Percentiles rank a stretch among this genome's conserved stretches.
phyloP scores from a whole-genome alignment of 371 early-diverging fungal genomes.

The Mucor ambiguus region DNA sequence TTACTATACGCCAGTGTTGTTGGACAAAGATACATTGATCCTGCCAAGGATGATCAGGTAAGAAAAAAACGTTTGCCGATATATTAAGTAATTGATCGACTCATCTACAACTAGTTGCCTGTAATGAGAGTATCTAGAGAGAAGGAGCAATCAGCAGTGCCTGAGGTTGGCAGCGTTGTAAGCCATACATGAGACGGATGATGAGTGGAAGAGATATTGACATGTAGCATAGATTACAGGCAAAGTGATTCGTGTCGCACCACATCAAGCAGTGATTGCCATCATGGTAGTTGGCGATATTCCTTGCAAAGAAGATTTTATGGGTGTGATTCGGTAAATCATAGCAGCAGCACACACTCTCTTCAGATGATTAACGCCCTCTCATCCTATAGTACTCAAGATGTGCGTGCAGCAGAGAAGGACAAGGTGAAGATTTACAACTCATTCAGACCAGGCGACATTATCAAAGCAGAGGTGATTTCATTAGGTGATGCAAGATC shows the following conservation, averaged over 20 bases:
- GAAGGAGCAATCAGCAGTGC: conserved; percentile 77
- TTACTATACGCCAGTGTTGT: conserved; percentile 81
- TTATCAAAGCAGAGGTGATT: conserved; percentile 84
- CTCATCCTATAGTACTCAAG: conserved; percentile 72
- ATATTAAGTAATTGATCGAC: background rate
- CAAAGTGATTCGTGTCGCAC: conserved; percentile 85
- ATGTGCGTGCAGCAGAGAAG: conserved; percentile 92
- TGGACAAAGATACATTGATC: conserved; percentile 58
- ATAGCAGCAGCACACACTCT: background rate
- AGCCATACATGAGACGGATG: conserved; percentile 1
- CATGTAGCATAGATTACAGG: conserved; percentile 61
- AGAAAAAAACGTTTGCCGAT: conserved; percentile 8
- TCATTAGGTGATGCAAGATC: conserved; percentile 93
- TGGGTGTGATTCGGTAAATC: conserved; percentile 82
- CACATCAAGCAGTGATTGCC: conserved; percentile 80
- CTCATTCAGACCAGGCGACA: conserved; percentile 95
- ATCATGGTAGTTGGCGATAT: conserved; percentile 87
- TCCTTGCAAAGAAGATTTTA: conserved; percentile 90
- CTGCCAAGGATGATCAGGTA: conserved; percentile 43
- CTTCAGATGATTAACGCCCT: background rate
- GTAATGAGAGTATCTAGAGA: conserved; percentile 67
- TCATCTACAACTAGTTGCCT: conserved; percentile 45
- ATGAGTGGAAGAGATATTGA: background rate
- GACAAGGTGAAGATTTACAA: conserved; percentile 91
- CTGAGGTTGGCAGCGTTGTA: conserved; percentile 83